These are phyloP conservation scores for Clonostachys solani DNA, from an alignment of 2,329 filamentous ascomycete genomes.

Conservation along the genomic window DNA sequence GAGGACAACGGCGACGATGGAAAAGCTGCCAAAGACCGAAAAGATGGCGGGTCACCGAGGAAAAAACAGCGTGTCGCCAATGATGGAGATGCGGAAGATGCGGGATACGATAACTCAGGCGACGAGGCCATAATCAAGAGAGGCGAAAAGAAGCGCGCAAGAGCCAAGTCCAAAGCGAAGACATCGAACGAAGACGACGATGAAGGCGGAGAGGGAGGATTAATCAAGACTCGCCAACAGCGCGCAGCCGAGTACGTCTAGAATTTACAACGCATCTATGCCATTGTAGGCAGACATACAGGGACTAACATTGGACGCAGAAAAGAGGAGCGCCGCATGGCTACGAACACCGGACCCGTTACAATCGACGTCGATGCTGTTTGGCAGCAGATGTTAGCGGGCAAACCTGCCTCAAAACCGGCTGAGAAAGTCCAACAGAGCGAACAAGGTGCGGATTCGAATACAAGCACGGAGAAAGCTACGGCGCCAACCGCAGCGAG, in stretches of 20 bases:
- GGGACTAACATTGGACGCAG: conserved; percentile 20
- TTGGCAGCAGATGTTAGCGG: conserved; percentile 62
- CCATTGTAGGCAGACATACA: neutral
- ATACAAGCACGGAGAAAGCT: conserved; percentile 1
- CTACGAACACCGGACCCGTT: conserved; percentile 50
- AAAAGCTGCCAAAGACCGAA: conserved; percentile 9
- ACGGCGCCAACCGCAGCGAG: neutral
- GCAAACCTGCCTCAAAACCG: conserved; percentile 4
- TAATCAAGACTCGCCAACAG: conserved; percentile 71
- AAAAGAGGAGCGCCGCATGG: conserved; percentile 52
- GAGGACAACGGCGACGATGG: conserved; percentile 17
- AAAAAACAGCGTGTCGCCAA: neutral
- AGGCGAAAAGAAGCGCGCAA: conserved; percentile 50
- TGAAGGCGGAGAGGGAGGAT: conserved; percentile 53
- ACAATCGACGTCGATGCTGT: conserved; percentile 69
- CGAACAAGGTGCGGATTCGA: conserved; percentile 2
- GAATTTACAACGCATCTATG: neutral
- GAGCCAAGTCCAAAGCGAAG: conserved; percentile 18
- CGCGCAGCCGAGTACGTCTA: conserved; percentile 56
- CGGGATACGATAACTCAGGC: conserved; percentile 63
- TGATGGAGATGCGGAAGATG: conserved; percentile 28
- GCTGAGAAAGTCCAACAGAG: neutral
- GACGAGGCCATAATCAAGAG: conserved; percentile 66
- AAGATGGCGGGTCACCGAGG: neutral
- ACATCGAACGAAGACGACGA: conserved; percentile 38